Evolutionary conservation across 116 monocot genomes (phyloP).

Genomic region (Zostera marina): DNA sequence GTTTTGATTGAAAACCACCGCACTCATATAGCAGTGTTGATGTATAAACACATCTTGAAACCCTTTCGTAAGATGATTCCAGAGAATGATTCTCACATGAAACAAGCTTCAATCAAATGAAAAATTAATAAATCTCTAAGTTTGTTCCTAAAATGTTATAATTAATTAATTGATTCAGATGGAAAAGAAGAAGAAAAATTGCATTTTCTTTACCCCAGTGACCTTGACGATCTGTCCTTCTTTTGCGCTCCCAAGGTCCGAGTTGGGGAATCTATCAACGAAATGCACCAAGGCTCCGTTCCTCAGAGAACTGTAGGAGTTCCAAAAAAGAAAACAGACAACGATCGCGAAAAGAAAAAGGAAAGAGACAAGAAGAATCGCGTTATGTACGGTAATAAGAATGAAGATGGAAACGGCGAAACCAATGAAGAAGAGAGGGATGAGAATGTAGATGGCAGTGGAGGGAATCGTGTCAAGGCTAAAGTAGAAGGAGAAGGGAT

Average conservation of each 20-base stretch:
- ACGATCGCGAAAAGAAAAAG: conserved; percentile 37
- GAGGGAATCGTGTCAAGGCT: conserved; percentile 21
- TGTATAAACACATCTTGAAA: conserved; percentile 60
- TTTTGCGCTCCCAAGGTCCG: conserved; percentile 26
- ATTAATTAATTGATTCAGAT: background rate
- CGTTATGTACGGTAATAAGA: conserved; percentile 60
- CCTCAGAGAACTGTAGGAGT: conserved; percentile 16
- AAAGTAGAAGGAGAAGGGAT: conserved; percentile 1
- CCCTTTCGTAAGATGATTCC: conserved; percentile 81
- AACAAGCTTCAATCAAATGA: conserved; percentile 33
- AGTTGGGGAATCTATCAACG: conserved; percentile 35
- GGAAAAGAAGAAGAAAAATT: background rate
- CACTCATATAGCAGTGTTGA: conserved; percentile 54
- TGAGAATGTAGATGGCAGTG: conserved; percentile 19
- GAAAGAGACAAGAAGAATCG: conserved; percentile 29
- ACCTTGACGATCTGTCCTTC: conserved; percentile 83
- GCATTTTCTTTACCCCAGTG: conserved; percentile 28
- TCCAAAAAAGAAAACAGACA: conserved; percentile 42
- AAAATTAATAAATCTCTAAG: background rate
- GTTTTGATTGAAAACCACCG: conserved; percentile 12
- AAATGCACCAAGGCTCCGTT: conserved; percentile 21
- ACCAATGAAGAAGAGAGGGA: conserved; percentile 32
- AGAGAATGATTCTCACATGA: conserved; percentile 47
- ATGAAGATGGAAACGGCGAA: conserved; percentile 45
- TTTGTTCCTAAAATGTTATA: background rate